Base-by-base conservation (phyloP, 2,329 filamentous ascomycete genomes). In the Aspergillus neotritici region DNA sequence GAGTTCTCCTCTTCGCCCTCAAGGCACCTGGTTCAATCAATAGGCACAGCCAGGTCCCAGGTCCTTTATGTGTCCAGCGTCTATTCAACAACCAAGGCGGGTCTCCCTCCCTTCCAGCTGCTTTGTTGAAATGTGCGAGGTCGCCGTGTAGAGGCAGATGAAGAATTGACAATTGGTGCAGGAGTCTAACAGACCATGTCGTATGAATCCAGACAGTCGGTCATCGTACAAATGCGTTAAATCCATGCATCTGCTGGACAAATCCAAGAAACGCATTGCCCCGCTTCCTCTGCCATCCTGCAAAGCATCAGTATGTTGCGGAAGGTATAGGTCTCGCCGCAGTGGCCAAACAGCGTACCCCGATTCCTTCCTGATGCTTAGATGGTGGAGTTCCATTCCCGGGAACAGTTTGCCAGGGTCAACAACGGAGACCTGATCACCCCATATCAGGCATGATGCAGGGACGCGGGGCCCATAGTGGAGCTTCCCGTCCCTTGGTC, bases 271-370 rank as follows among this genome's bases (percentile, higher is more conserved):
- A 40, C 35, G 37, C 10, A 44, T 30, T 25, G 5, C 30, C 15
- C 15, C 8, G 41, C 41, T 17, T 33, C 31, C 29, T 33, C 35
- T 15, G 3, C 17, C 9, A 5, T 35, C 13, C 12, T 13, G 13
- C 31, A 17, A 14, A 31, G 3, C 41, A 43, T 39, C 12, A 43
- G 17, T 7, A 43, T 9, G 13, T 10, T 28, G 12, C 42, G 36
- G 25, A 44, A 15, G 13, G 42, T 21, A 31, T 44, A 44, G 2
- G 36, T 44, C 37, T 44, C 36, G 30, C 21, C 31, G 31, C 36
- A 40, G 31, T 31, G 31, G 3, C 25, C 40, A 42, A 39, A 44
- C 3, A 30, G 41, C 21, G 4, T 40, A 11, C 41, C 35, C 12
- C 17, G 5, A 10, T n/a, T n/a, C n/a, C 13, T 8, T 17, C 11